These are phyloP conservation scores for Davidsoniella eucalypti DNA, from an alignment of 2,329 filamentous ascomycete species.

Conservation along the genomic window DNA sequence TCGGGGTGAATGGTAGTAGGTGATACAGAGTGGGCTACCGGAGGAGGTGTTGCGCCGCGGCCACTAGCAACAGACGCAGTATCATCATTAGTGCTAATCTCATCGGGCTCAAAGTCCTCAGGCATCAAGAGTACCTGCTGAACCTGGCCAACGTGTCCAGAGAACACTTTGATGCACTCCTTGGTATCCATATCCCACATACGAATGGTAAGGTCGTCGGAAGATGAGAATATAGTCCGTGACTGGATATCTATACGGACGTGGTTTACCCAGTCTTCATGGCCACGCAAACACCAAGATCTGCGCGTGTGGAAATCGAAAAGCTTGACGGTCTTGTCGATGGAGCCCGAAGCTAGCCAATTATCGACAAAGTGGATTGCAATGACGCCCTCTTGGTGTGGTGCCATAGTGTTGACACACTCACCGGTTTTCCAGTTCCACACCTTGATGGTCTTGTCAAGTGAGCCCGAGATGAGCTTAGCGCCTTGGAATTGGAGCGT, in stretches of 20 bases:
- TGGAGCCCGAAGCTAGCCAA: constrained; percentile 73
- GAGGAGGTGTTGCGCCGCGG: constrained; percentile 18
- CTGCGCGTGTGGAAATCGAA: constrained; percentile 82
- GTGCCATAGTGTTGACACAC: constrained; percentile 63
- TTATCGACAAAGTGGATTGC: constrained; percentile 75
- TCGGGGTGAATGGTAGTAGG: constrained; percentile 8
- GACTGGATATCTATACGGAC: constrained; percentile 71
- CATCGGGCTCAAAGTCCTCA: constrained; percentile 77
- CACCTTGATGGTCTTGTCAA: constrained; percentile 76
- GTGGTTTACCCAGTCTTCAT: constrained; percentile 93
- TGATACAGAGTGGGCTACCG: constrained; percentile 6
- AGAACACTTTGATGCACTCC: constrained; percentile 58
- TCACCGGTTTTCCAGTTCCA: constrained; percentile 96
- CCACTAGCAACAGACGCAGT: constrained; percentile 32
- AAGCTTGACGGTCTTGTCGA: constrained; percentile 78
- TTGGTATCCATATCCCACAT: constrained; percentile 86
- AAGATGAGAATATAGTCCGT: constrained; percentile 78
- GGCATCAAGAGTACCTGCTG: constrained; percentile 80
- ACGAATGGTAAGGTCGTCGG: constrained; percentile 80
- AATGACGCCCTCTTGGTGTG: constrained; percentile 70
- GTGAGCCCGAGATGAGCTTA: constrained; percentile 77
- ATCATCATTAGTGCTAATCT: constrained; percentile 38
- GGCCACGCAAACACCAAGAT: constrained; percentile 64
- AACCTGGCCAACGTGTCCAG: constrained; percentile 87
- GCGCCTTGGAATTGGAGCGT: constrained; percentile 85